Base-by-base conservation (phyloP, 2,329 filamentous ascomycete species). In the Ophiocordyceps camponoti-leonardi region DNA sequence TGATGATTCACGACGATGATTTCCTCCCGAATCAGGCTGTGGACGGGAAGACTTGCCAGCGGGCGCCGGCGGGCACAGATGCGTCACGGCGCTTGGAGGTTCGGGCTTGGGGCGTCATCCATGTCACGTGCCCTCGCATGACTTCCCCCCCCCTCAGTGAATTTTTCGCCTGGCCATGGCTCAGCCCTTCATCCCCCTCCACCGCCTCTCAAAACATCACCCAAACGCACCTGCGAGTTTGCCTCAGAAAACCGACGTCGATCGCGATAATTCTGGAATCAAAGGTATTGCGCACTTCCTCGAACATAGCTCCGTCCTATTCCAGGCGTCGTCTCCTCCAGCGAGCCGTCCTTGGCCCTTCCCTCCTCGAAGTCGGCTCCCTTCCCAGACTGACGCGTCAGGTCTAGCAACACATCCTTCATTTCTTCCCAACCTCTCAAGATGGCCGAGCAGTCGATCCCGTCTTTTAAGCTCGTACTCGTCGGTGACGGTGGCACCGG, bases 381-480 rank as follows among this genome's bases (percentile, higher is more conserved):
- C 41, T 26, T 42, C 22, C 13, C 18, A 41, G 54, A 54, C 61
- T 64, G 60, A 64, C 61, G 51, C 50, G 51, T 54, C 52, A 50
- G 19, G 52, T 50, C 26, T 53, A 64, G 61, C 58, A 64, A 64
- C 69, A 66, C 68, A 69, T 67, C 67, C 65, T 62, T 63, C 60
- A 57, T 54, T 6, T n/a, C 19, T 20, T 18, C 16, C 13, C 45
- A 45, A 47, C 50, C 43, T 35, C 44, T 60, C 58, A 67, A 59
- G 60, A 93, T 92, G 85, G 77, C 83, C 68, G 57, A 61, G 51
- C 59, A 61, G 52, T 55, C 60, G 65, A 65, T 60, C 55, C 86
- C 90, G 56, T 94, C 86, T 67, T 98, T 98, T 83, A 98, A 98
- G 86, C 86, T 98, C 61, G 92, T 98, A 67, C 86, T 98, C 71